Evolutionary conservation across 208 protist species (phyloP), one percentile per base, ranked within the genome.

Genomic region (Strigomonas galati): DNA sequence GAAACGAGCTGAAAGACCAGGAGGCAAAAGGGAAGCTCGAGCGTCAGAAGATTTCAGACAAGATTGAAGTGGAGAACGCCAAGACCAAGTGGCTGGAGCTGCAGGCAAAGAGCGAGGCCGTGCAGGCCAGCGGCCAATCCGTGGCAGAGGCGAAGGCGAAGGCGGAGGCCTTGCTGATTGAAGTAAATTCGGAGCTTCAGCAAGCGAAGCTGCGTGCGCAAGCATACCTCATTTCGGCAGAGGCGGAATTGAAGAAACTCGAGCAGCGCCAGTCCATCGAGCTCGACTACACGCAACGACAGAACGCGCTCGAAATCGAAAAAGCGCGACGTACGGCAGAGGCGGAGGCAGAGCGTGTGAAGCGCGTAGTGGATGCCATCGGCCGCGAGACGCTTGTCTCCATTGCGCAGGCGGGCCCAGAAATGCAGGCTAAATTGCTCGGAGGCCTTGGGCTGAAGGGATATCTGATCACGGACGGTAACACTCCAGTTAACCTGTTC

Each of bases 391-490:
- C 96, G 0, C 79, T 98, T 49, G 70, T 92, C 15, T 74, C 90
- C 53, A 96, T 98, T 24, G 95, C 95, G 0, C 72, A 87, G 24
- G 94, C 95, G 6, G 93, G 94, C 5, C 95, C 95, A 9, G 94
- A 99, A 82, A 93, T 95, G 74, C 95, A 99, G 83, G 94, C 92
- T 46, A 96, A 98, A 78, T 77, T 99, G 40, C 89, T 99, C 17
- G 78, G 84, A 31, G 93, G 89, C 26, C 86, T 99, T 17, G 95
- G 94, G 56, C 78, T 99, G 46, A 90, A 97, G 74, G 84, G 89
- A 21, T 96, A 97, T 67, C 84, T 99, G 57, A 98, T 99, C 74
- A 99, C 98, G 12, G 97, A 99, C 57, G 98, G 98, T 31, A 91
- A 85, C 65, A 91, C 76, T 12, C 98, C 98, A 43, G 92, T 99